Conservation (phyloP, 1,284 basidiomycete species). For the Trametes versicolor region DNA sequence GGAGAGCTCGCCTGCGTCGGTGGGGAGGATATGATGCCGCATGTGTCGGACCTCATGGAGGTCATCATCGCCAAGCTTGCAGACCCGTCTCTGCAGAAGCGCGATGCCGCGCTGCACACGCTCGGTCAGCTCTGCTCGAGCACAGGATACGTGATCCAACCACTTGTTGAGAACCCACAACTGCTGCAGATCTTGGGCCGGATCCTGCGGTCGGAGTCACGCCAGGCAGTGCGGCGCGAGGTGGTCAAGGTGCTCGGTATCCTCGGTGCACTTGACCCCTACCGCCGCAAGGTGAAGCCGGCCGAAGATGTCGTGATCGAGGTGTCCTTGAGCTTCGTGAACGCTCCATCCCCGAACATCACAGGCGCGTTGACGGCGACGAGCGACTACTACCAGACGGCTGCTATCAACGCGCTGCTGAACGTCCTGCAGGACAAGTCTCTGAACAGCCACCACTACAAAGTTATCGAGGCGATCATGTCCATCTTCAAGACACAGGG, state of each 20-base stretch:
- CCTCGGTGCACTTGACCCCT: slow-evolving; percentile 97
- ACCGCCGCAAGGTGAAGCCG: slow-evolving; percentile 87
- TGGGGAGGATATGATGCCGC: slow-evolving; percentile 89
- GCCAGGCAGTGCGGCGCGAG: slow-evolving; percentile 84
- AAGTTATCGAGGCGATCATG: slow-evolving; percentile 98
- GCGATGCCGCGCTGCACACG: slow-evolving; percentile 94
- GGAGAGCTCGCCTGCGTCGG: slow-evolving; percentile 95
- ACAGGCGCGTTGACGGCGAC: slow-evolving; percentile 60
- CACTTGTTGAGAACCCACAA: slow-evolving; percentile 92
- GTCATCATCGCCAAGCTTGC: slow-evolving; percentile 91
- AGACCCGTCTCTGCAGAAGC: slow-evolving; percentile 86
- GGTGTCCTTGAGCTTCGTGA: slow-evolving; percentile 68
- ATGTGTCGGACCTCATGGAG: slow-evolving; percentile 90
- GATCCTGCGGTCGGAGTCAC: slow-evolving; percentile 88
- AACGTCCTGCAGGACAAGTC: slow-evolving; percentile 92
- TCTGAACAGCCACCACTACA: slow-evolving; percentile 87
- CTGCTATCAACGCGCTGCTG: slow-evolving; percentile 92
- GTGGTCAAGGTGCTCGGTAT: slow-evolving; percentile 96
- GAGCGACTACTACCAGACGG: slow-evolving; percentile 98
- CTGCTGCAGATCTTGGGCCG: slow-evolving; percentile 89
- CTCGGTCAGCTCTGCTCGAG: slow-evolving; percentile 96
- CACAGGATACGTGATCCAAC: slow-evolving; percentile 94
- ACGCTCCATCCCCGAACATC: slow-evolving; percentile 51
- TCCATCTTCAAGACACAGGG: slow-evolving; percentile 99
- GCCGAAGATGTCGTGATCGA: slow-evolving; percentile 84